phyloP scores from a whole-genome alignment of 306 rosid species.

The Macrotyloma uniflorum region DNA sequence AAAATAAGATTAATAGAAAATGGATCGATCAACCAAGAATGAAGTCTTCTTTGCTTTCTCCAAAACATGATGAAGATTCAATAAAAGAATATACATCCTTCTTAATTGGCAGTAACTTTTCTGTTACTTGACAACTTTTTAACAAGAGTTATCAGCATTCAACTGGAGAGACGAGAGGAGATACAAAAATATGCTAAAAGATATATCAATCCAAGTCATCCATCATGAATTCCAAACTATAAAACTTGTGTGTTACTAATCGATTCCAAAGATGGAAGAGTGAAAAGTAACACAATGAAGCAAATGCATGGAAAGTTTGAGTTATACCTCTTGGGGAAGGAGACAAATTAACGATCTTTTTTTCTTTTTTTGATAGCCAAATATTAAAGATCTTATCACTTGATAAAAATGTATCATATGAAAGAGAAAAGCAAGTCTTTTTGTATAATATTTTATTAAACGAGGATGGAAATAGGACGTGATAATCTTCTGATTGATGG shows the following conservation, averaged over 20 bases:
- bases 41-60: background rate
- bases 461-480: background rate
- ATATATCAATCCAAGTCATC: background rate
- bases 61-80: background rate
- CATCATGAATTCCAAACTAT: background rate
- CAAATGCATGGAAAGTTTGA: background rate
- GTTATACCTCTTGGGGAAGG: background rate
- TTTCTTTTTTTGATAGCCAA: no score
- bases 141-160: background rate
- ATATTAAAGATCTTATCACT: background rate
- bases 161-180: background rate
- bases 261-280: background rate
- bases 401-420: background rate
- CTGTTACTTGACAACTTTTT: background rate
- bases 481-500: background rate
- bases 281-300: background rate
- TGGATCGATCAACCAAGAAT: background rate
- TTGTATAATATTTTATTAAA: background rate
- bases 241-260: background rate
- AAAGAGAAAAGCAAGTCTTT: background rate
- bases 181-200: background rate
- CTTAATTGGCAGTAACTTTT: background rate
- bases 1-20: background rate
- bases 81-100: background rate
- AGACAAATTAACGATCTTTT: background rate